Base-by-base conservation (phyloP, 768 basidiomycete genomes). In the Saitozyma sp. region DNA sequence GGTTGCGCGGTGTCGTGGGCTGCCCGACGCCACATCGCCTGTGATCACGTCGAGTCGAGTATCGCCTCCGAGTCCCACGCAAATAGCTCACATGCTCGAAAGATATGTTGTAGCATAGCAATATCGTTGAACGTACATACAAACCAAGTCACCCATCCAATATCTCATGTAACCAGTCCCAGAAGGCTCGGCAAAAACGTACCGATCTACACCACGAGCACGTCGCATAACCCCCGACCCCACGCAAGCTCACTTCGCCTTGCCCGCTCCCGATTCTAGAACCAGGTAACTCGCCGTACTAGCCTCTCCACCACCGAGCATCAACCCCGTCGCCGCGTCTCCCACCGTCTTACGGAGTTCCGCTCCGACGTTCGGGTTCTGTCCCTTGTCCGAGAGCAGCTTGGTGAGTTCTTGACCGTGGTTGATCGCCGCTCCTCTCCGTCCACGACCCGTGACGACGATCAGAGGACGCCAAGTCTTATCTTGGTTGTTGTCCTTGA, bases 271-370 rank as follows among this genome's bases (percentile, higher is more conserved):
- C 20, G 75, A 71, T 57, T 82, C 80, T n/a, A 80, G 69, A 14
- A 81, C 77, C 56, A 80, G 60, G 64, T 79, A 77, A 53, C 75
- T 78, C 1, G 76, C 78, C 7, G 45, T 54, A 6, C 61, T 59
- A 8, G 66, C 69, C 7, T 71, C 69, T 16, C 64, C 56, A 2
- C 75, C 85, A 7, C 86, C 82, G 3, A 87, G 81, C 11, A 92
- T 85, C 75, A 94, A 85, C 50, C 87, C 87, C 46, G 88, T 85
- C 2, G 86, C 90, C 16, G 90, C 87, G 75, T 94, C 90, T 3
- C 94, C 94, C 29, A 95, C 83, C 19, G 92, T 92, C 81, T 89
- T 88, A 75, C 84, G 83, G 62, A 92, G 85, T 73, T 90, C 89
- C 4, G 82, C 72, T 0, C 84, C 84, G 5, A 88, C 70, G 20